These are phyloP conservation scores for Lactarius tabidus DNA, from an alignment of 768 basidiomycete species.

Conservation along the genomic window DNA sequence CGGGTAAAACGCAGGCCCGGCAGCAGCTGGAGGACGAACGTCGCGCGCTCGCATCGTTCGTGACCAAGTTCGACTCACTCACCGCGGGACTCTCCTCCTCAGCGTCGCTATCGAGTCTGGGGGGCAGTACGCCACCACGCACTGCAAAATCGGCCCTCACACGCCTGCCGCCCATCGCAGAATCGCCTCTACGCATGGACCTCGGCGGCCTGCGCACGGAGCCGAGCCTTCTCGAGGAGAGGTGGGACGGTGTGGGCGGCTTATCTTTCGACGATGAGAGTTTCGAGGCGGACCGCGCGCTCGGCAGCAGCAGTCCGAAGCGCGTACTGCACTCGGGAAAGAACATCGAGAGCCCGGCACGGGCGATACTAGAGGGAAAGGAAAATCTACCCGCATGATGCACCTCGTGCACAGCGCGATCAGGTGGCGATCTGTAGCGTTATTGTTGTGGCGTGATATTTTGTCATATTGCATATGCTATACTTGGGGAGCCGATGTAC, in stretches of 20 bases:
- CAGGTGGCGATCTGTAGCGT: not conserved
- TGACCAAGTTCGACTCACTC: conserved; percentile 75
- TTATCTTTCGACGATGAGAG: conserved; percentile 31
- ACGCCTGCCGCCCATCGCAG: conserved; percentile 32
- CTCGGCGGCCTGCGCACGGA: conserved; percentile 28
- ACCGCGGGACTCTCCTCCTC: conserved; percentile 39
- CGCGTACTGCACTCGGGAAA: conserved; percentile 31
- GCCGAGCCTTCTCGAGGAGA: conserved; percentile 36
- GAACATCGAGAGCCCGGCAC: conserved; percentile 33
- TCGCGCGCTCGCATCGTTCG: conserved; percentile 72
- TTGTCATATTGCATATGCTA: conserved; percentile 5
- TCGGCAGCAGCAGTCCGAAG: conserved; percentile 26
- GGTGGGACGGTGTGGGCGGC: conserved; percentile 30
- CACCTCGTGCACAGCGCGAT: not conserved
- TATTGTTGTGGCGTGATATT: conserved; percentile 4
- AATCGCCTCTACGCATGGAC: conserved; percentile 53
- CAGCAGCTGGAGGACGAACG: conserved; percentile 72
- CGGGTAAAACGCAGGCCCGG: conserved; percentile 39
- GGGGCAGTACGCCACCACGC: conserved; percentile 28
- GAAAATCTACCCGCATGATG: conserved; percentile 40
- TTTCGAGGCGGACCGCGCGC: conserved; percentile 31
- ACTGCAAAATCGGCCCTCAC: conserved; percentile 30
- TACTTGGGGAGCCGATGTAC: conserved; percentile 1
- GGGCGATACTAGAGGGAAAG: conserved; percentile 46
- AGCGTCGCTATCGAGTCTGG: conserved; percentile 3